These are phyloP conservation scores for Thalassiosira ordinaria DNA, from an alignment of 352 stramenopile genomes.

Conservation along the genomic window DNA sequence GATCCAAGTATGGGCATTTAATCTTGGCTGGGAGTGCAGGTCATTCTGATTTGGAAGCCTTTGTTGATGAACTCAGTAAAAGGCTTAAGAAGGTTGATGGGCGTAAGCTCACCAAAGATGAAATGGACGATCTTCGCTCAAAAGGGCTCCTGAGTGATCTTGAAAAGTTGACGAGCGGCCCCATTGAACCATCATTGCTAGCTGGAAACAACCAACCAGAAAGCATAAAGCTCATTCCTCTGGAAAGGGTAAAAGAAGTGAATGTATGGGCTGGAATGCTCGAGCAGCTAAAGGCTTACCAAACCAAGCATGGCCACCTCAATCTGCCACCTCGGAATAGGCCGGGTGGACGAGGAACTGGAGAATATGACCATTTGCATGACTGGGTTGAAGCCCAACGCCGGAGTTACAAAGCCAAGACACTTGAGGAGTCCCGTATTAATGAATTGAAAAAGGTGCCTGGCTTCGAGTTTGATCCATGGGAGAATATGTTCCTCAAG, in stretches of 20 bases:
- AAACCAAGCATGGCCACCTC: background rate
- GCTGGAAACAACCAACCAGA: background rate
- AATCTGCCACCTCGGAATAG: too few relatives aligned
- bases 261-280: conserved; percentile 24
- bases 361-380: background rate
- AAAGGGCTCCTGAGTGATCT: conserved; percentile 16
- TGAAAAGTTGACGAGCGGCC: background rate
- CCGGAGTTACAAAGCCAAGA: background rate
- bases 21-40: background rate
- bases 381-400: conserved; percentile 15
- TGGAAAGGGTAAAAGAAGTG: conserved; percentile 22
- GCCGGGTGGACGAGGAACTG: too few relatives aligned
- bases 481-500: conserved; percentile 1
- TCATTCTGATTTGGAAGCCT: conserved; percentile 8
- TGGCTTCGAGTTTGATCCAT: conserved; percentile 7
- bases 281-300: conserved; percentile 20
- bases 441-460: background rate
- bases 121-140: conserved; percentile 16
- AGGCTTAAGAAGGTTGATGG: background rate
- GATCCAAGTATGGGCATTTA: conserved; percentile 22
- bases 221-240: conserved; percentile 1
- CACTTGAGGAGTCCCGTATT: conserved; percentile 9
- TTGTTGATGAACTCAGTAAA: background rate
- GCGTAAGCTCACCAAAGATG: conserved; percentile 11
- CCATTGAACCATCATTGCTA: too few relatives aligned